phyloP scores from a whole-genome alignment of 306 rosid genomes.

The Lotus japonicus region DNA sequence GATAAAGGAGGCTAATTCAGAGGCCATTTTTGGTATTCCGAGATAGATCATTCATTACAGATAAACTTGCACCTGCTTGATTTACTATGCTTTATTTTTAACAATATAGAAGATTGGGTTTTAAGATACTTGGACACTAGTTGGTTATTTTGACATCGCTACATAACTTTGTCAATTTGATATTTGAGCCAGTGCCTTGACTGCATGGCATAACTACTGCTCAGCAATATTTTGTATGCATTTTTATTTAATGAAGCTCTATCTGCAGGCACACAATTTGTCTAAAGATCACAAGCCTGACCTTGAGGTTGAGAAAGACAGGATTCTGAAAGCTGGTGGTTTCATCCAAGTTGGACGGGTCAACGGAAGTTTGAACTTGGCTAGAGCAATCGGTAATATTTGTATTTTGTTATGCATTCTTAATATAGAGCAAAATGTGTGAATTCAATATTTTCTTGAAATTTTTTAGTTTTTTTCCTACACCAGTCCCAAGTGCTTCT shows the following conservation, averaged over 20 bases:
- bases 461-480: neutral
- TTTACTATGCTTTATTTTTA: neutral
- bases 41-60: neutral
- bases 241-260: conserved; percentile 17
- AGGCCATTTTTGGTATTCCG: neutral
- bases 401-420: neutral
- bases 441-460: conserved; percentile 8
- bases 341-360: conserved; percentile 89
- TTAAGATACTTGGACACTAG: neutral
- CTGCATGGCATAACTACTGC: neutral
- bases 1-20: conserved; percentile 10
- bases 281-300: conserved; percentile 97
- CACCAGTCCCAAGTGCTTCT: neutral
- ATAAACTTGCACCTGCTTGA: neutral
- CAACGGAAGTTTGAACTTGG: conserved; percentile 89
- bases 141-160: neutral
- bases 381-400: conserved; percentile 81
- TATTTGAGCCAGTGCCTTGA: neutral
- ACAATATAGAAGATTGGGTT: neutral
- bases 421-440: neutral
- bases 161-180: neutral
- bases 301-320: conserved; percentile 76
- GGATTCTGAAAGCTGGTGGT: conserved; percentile 93
- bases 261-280: conserved; percentile 73
- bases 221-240: neutral